phyloP scores from a whole-genome alignment of 805 yeast genomes.

The Candida ponderosae region DNA sequence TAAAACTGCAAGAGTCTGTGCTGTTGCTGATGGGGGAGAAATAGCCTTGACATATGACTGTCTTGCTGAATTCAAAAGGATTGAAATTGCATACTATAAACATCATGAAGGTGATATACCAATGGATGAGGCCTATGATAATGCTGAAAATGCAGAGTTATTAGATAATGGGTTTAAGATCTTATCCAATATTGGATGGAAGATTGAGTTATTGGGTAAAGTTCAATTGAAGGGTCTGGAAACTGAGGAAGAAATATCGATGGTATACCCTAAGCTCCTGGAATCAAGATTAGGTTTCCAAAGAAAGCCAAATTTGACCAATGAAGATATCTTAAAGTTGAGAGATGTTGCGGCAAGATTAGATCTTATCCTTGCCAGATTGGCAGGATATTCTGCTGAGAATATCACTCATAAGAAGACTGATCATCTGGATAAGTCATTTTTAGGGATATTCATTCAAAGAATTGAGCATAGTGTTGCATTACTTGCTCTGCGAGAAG shows the following conservation, averaged over 20 bases:
- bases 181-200: constrained; percentile 64
- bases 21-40: constrained; percentile 98
- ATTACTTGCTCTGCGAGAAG: constrained; percentile 34
- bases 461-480: constrained; percentile 58
- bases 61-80: constrained; percentile 57
- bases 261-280: constrained; percentile 64
- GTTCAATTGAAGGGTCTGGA: constrained; percentile 89
- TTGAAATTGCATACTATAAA: constrained; percentile 32
- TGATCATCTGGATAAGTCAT: constrained; percentile 37
- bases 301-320: constrained; percentile 24
- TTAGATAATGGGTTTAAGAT: constrained; percentile 59
- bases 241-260: constrained; percentile 80
- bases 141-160: constrained; percentile 40
- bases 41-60: constrained; percentile 82
- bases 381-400: constrained; percentile 33
- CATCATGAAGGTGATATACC: constrained; percentile 19
- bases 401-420: constrained; percentile 19
- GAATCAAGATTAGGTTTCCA: constrained; percentile 48
- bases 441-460: constrained; percentile 59
- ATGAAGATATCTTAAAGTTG: constrained; percentile 40
- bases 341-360: constrained; percentile 47
- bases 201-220: constrained; percentile 67
- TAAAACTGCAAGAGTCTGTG: constrained; percentile 85
- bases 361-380: constrained; percentile 47
- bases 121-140: constrained; percentile 35